Percentiles rank a stretch among this genome's conserved stretches.
These are phyloP conservation scores for Jacaranda copaia DNA, from an alignment of 257 asterid species.

Conservation along the genomic window DNA sequence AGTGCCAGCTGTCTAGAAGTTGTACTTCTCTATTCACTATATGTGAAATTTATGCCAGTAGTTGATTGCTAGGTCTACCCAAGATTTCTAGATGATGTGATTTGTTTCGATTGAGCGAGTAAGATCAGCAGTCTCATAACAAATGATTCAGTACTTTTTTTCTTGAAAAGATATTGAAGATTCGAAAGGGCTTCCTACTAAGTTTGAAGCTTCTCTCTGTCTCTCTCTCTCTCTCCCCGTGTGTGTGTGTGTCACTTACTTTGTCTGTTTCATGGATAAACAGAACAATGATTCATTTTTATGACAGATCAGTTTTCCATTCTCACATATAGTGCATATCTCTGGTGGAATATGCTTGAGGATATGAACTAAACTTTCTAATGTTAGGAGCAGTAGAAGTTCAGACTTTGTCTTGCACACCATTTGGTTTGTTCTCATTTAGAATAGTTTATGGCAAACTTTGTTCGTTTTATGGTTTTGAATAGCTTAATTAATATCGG, in stretches of 20 bases:
- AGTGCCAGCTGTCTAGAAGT: not conserved
- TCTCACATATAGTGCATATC: not conserved
- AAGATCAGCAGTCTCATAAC: not conserved
- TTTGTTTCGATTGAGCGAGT: not conserved
- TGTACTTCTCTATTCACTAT: not conserved
- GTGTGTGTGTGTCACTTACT: not conserved
- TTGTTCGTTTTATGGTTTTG: not conserved
- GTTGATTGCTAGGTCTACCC: not conserved
- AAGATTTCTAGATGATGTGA: not conserved
- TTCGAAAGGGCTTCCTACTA: not conserved
- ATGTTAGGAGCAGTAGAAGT: conserved; percentile 1
- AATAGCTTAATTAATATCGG: not conserved
- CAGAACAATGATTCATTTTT: not conserved
- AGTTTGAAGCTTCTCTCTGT: not conserved
- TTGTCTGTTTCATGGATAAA: not conserved
- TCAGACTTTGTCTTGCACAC: not conserved
- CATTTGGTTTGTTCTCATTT: conserved; percentile 3
- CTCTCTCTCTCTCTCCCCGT: no score
- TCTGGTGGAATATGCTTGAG: conserved; percentile 9
- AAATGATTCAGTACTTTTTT: not conserved
- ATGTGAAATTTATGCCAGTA: not conserved
- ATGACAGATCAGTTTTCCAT: not conserved
- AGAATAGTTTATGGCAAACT: not conserved
- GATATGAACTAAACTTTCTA: conserved; percentile 10
- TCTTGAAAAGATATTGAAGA: not conserved